Evolutionary conservation across 306 rosid genomes (phyloP).

Genomic region (Cucurbita maxima): DNA sequence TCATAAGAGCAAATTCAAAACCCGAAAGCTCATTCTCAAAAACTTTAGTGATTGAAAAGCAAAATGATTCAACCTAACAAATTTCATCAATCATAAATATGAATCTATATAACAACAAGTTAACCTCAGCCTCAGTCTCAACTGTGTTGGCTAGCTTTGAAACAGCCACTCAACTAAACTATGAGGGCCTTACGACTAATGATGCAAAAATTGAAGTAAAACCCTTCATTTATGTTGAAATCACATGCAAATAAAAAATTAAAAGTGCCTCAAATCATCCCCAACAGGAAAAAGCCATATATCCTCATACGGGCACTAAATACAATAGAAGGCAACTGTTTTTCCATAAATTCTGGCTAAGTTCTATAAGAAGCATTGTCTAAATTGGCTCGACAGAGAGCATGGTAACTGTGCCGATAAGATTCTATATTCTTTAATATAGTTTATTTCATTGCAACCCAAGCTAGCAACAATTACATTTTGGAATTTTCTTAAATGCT

Average conservation of each 20-base stretch:
- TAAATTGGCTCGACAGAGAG: neutral
- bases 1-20: too few species aligned
- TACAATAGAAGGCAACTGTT: neutral
- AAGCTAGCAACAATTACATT: neutral
- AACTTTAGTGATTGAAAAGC: neutral
- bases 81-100: neutral
- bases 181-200: neutral
- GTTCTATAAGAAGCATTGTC: neutral
- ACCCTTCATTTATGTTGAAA: neutral
- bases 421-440: neutral
- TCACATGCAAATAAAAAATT: neutral
- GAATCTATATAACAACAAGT: neutral
- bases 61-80: neutral
- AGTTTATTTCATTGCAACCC: neutral
- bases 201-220: neutral
- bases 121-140: neutral
- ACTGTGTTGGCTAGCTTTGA: neutral
- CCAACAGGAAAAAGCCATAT: neutral
- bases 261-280: neutral
- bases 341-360: neutral
- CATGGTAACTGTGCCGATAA: neutral
- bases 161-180: neutral
- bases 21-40: neutral
- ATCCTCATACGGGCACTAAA: neutral
- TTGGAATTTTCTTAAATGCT: neutral